phyloP scores from a whole-genome alignment of 805 yeast genomes.

The Zygoascus bituminiphila region DNA sequence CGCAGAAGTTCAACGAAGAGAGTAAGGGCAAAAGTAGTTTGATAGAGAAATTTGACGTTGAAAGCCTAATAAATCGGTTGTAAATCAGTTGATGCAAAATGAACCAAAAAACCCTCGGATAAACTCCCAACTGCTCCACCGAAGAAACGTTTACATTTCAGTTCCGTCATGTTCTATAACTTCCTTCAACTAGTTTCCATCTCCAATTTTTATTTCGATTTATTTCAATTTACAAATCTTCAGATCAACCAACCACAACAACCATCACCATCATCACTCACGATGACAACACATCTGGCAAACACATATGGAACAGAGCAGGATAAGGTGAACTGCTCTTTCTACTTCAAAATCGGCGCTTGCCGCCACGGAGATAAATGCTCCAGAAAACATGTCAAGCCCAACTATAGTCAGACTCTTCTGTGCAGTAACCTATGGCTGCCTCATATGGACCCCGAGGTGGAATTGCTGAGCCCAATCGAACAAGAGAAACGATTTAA shows the following conservation, averaged over 20 bases:
- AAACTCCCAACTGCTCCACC: no score
- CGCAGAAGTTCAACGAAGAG: no score
- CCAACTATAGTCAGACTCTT: constrained; percentile 56
- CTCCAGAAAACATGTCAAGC: constrained; percentile 58
- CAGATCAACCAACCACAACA: no score
- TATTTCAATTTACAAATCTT: no score
- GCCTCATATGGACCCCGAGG: not conserved
- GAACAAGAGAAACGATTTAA: constrained; percentile 45
- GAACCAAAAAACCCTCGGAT: no score
- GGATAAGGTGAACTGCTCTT: constrained; percentile 34
- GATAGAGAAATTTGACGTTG: no score
- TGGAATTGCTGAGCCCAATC: constrained; percentile 15
- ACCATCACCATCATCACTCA: not conserved
- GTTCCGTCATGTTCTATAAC: no score
- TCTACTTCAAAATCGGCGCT: constrained; percentile 79
- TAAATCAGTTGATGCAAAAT: no score
- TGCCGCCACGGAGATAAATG: constrained; percentile 91
- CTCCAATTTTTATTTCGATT: not conserved
- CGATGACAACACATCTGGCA: constrained; percentile 29
- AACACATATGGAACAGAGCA: constrained; percentile 32
- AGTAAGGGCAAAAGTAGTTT: no score
- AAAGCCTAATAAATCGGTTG: no score
- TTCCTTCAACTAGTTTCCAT: not conserved
- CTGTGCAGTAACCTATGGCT: constrained; percentile 32
- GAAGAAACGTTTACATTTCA: no score